Conservation (phyloP, 768 basidiomycete genomes). For the Rhizopogon vesiculosus region DNA sequence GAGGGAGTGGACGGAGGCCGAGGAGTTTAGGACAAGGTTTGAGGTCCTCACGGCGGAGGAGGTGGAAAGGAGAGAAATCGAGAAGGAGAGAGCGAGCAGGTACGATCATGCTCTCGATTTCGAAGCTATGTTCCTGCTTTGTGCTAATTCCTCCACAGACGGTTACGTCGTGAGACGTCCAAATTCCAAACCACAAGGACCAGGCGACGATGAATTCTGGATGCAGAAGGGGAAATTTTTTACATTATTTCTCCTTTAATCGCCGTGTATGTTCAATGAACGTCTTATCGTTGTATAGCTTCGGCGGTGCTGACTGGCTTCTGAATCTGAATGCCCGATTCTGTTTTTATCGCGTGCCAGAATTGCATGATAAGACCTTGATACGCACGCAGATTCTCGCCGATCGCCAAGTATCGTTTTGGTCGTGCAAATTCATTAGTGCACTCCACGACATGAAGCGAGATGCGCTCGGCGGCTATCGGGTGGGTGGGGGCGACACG, state of each 20-base stretch:
- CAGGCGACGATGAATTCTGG: constrained; percentile 27
- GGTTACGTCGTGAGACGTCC: constrained; percentile 60
- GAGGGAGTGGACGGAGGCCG: constrained; percentile 92
- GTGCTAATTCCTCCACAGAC: constrained; percentile 29
- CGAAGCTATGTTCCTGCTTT: not conserved
- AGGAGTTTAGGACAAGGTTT: constrained; percentile 85
- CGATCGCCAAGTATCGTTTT: no score
- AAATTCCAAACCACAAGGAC: constrained; percentile 53
- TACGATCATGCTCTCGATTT: constrained; percentile 18
- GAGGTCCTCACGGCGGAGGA: constrained; percentile 88
- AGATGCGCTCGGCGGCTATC: no score
- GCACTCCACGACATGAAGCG: no score
- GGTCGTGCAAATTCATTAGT: no score
- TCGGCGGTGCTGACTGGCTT: not conserved
- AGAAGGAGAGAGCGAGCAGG: constrained; percentile 80
- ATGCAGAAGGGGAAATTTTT: not conserved
- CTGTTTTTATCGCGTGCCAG: no score
- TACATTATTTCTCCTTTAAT: constrained; percentile 23
- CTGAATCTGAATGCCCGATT: not conserved
- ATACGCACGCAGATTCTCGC: no score
- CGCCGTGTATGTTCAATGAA: constrained; percentile 5
- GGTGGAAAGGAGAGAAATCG: constrained; percentile 84
- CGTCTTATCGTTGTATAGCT: constrained; percentile 4
- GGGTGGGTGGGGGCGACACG: no score
- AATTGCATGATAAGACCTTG: no score